Conservation (phyloP, 305 asterid species). For the Fraxinus albicans region DNA sequence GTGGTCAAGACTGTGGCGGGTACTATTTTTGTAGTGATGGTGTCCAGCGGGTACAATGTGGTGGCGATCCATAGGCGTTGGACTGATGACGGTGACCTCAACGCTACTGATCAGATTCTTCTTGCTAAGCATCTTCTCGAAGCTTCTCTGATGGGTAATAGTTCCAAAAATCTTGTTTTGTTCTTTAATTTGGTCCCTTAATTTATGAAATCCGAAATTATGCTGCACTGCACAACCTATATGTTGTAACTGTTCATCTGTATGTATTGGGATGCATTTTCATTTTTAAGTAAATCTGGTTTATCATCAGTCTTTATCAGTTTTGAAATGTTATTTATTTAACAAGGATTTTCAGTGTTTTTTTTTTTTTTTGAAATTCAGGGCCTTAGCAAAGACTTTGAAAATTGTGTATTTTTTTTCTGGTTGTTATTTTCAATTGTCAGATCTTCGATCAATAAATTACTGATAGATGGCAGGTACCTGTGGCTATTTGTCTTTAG, state of each 20-base stretch:
- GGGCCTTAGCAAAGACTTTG: not conserved
- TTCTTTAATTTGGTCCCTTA: not conserved
- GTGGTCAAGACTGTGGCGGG: slow-evolving; percentile 63
- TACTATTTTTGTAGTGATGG: slow-evolving; percentile 61
- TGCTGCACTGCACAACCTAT: not conserved
- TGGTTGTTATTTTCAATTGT: no score
- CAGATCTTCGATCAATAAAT: not conserved
- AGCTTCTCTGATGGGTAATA: slow-evolving; percentile 92
- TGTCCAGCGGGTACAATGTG: slow-evolving; percentile 63
- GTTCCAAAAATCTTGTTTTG: not conserved
- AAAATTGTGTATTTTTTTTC: not conserved
- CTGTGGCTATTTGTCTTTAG: not conserved
- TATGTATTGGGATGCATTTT: not conserved
- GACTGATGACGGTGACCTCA: slow-evolving; percentile 70
- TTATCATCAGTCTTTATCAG: not conserved
- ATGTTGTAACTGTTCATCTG: not conserved
- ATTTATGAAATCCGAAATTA: slow-evolving; percentile 7
- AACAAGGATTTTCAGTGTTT: not conserved
- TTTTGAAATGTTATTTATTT: not conserved
- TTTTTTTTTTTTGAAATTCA: not conserved
- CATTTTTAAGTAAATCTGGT: not conserved
- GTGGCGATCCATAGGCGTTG: slow-evolving; percentile 57
- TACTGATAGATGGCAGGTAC: no score
- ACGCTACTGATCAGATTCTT: slow-evolving; percentile 84
- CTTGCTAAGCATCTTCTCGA: slow-evolving; percentile 69